Evolutionary conservation across 1,139 yeast species (phyloP).

Genomic region (Torulaspora globosa): DNA sequence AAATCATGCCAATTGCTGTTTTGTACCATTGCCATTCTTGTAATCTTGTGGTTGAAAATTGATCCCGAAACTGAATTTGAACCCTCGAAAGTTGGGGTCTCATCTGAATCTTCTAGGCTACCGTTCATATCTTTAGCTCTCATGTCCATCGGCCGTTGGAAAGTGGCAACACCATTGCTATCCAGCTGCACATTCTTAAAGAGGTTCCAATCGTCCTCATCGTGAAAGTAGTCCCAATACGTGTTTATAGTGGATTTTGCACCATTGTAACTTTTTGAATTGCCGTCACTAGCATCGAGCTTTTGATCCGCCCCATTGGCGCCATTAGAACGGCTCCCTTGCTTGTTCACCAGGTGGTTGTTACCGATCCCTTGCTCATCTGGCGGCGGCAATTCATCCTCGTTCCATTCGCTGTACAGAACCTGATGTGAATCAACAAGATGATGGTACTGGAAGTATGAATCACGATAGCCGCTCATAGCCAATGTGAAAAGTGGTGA

Average conservation of each 20-base stretch:
- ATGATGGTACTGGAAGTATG: constrained; percentile 24
- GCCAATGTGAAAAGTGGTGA: neutral
- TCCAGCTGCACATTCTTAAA: constrained; percentile 25
- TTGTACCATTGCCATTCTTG: constrained; percentile 14
- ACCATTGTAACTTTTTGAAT: constrained; percentile 6
- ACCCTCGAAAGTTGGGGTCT: constrained; percentile 1
- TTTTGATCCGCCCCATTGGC: constrained; percentile 9
- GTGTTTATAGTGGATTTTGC: constrained; percentile 12
- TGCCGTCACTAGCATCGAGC: constrained; percentile 5
- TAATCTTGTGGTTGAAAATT: constrained; percentile 15
- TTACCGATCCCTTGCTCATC: constrained; percentile 20
- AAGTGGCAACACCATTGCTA: constrained; percentile 21
- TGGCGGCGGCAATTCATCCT: constrained; percentile 28
- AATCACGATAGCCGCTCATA: constrained; percentile 22
- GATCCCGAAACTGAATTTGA: constrained; percentile 16
- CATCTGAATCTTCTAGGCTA: neutral
- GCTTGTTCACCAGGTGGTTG: constrained; percentile 7
- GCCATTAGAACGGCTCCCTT: constrained; percentile 1
- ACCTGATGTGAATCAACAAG: constrained; percentile 22
- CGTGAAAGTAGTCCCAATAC: constrained; percentile 31
- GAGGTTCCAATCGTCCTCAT: constrained; percentile 30
- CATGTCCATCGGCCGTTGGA: constrained; percentile 10
- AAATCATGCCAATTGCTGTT: constrained; percentile 18
- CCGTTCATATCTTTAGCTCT: constrained; percentile 3
- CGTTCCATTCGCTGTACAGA: constrained; percentile 29